Conservation (phyloP, 73 alveolate species). For the Paramecium biaurelia region DNA sequence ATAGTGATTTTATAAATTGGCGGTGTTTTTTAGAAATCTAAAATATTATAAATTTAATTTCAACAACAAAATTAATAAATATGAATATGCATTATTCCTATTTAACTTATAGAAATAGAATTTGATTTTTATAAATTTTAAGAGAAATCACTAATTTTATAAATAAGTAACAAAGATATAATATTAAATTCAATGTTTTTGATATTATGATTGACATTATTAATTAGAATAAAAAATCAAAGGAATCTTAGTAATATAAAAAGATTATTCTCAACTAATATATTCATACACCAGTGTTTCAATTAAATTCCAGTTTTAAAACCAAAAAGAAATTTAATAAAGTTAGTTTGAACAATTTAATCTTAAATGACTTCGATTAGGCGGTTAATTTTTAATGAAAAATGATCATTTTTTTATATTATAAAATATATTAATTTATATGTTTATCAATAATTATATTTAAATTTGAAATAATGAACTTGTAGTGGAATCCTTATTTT, state of each 20-base stretch:
- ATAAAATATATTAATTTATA: neutral
- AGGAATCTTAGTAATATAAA: too few species aligned
- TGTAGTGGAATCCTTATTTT: neutral
- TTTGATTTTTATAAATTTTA: too few species aligned
- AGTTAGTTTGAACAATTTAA: neutral
- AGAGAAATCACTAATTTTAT: too few species aligned
- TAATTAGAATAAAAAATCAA: too few species aligned
- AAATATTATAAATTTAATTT: neutral
- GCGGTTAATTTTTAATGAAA: neutral
- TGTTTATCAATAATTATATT: neutral
- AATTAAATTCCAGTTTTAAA: too few species aligned
- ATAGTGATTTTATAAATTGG: neutral
- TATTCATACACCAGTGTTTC: too few species aligned
- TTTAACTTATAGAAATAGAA: neutral
- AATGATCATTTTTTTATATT: neutral
- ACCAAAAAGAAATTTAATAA: too few species aligned
- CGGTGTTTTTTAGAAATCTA: neutral
- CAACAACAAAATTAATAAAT: neutral
- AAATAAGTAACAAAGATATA: too few species aligned
- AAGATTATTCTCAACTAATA: too few species aligned
- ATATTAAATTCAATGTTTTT: too few species aligned
- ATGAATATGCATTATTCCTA: neutral
- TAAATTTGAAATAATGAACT: neutral
- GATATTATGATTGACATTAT: too few species aligned
- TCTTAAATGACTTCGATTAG: neutral